Base-by-base conservation (phyloP, 768 basidiomycete genomes). In the Lactifluus volemus region DNA sequence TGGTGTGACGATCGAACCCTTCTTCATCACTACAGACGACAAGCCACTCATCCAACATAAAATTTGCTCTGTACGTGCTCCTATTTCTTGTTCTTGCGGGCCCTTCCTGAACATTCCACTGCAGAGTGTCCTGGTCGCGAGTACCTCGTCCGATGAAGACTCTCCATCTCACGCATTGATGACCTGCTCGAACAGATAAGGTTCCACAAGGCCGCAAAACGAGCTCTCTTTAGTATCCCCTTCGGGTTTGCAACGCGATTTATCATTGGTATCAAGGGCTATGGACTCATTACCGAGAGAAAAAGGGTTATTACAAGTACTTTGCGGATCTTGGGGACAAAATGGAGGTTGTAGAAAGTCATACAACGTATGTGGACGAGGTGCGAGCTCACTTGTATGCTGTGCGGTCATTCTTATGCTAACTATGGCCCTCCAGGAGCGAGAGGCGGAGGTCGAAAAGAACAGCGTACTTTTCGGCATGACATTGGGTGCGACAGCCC, bases 201-300 rank as follows among this genome's bases (percentile, higher is more conserved):
- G 59, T 85, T 89, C 65, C 86, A 82, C 62, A 90, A 93, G 72
- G 81, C 84, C 2, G 84, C 89, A 0, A 98, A 96, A 71, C 83
- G 93, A 14, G 82, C 91, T 0, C 75, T 84, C 17, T 98, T 92
- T 71, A 89, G 79, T 63, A 77, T 95, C 42, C 90, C 92, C 1
- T 83, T 99, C 52, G 79, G 85, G 59, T 76, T 98, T 30, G 92
- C 84, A 0, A 77, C 86, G 59, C 84, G 81, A 19, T 79, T 94
- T 53, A 78, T 79, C 6, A 88, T 94, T 63, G 88, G 91, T 10
- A 77, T 92, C 52, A 93, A 92, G 73, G 91, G 91, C 84, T 99
- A 96, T 71, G 86, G 90, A 10, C 73, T 96, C 49, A 80, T 98
- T 15, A 90, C 90, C 1, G 87, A 94, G 68, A 95, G 73, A 89